Conservation (phyloP, 768 basidiomycete genomes). For the Hemileccinum impolitum region DNA sequence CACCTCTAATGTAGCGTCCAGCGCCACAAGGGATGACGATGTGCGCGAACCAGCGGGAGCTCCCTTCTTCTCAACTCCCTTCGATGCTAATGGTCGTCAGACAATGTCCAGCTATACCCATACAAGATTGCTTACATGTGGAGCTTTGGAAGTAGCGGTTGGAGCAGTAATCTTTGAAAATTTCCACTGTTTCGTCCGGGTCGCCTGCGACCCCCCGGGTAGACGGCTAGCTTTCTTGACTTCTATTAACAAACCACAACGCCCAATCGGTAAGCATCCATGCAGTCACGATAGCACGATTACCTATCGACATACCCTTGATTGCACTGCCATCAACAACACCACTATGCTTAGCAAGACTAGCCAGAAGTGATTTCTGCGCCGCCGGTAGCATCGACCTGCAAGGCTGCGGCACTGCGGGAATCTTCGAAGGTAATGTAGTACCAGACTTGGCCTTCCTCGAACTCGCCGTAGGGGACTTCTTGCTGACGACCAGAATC, state of each 20-base stretch:
- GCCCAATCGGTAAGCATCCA: constrained; percentile 1
- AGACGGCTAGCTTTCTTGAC: constrained; percentile 7
- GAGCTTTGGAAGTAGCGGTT: background rate
- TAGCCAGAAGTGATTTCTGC: constrained; percentile 1
- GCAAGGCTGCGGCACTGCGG: constrained; percentile 2
- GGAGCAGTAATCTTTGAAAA: background rate
- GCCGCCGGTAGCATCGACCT: constrained; percentile 13
- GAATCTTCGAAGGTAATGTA: constrained; percentile 1
- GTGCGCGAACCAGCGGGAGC: background rate
- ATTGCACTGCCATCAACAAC: background rate
- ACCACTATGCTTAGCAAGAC: background rate
- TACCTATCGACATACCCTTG: constrained; percentile 1
- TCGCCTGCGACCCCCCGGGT: constrained; percentile 11
- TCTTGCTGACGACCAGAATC: background rate
- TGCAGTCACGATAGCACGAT: background rate
- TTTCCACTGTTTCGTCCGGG: background rate
- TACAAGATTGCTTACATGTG: constrained; percentile 7
- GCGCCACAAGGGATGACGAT: constrained; percentile 11
- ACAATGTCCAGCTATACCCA: background rate
- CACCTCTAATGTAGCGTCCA: constrained; percentile 12
- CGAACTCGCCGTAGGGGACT: constrained; percentile 5
- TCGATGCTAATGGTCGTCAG: constrained; percentile 8
- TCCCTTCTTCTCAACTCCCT: background rate
- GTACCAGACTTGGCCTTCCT: constrained; percentile 3
- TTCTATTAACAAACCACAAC: constrained; percentile 1